phyloP scores from a whole-genome alignment of 371 early-diverging fungal genomes.

The Mortierella sp. region DNA sequence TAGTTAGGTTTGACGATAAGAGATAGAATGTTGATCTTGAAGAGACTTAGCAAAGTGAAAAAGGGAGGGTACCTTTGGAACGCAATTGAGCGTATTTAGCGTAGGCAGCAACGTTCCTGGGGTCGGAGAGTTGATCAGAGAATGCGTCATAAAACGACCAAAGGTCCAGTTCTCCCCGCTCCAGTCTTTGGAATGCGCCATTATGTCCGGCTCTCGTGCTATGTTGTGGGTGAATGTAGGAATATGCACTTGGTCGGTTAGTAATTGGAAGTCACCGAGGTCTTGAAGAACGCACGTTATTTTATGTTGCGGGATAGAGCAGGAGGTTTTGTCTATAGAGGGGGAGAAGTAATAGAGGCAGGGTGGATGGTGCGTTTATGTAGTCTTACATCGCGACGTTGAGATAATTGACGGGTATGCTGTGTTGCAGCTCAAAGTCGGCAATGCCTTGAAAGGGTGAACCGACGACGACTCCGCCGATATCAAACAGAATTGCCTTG shows the following conservation, averaged over 20 bases:
- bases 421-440: constrained; percentile 72
- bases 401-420: constrained; percentile 85
- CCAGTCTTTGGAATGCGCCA: constrained; percentile 70
- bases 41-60: neutral
- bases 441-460: constrained; percentile 88
- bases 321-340: too few species aligned
- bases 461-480: constrained; percentile 88
- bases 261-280: neutral
- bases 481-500: constrained; percentile 84
- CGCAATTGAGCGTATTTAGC: constrained; percentile 62
- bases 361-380: neutral
- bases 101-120: constrained; percentile 67
- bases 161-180: constrained; percentile 79
- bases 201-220: constrained; percentile 31
- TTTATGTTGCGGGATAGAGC: neutral
- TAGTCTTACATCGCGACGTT: constrained; percentile 82
- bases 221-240: neutral
- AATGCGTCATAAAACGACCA: constrained; percentile 77
- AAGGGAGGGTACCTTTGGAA: constrained; percentile 60
- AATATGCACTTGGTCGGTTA: neutral
- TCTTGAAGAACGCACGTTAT: neutral
- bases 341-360: neutral
- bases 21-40: constrained; percentile 1
- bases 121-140: constrained; percentile 74
- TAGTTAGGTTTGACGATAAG: neutral